Base-by-base conservation (phyloP, 1,284 basidiomycete genomes). In the Neonothopanus nambi region DNA sequence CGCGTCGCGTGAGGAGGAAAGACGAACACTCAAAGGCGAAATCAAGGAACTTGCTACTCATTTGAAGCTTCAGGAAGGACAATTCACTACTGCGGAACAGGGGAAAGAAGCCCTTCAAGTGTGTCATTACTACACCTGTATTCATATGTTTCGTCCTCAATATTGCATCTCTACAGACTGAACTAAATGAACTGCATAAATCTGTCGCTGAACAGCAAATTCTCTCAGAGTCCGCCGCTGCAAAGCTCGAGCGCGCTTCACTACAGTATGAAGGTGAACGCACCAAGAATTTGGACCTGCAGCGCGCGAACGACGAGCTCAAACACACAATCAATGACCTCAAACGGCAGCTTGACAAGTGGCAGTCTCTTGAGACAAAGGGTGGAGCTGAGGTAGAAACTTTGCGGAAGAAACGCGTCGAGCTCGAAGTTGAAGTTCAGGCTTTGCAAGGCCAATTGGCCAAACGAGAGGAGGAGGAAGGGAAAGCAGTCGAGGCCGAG, bases 321-420 rank as follows among this genome's bases (percentile, higher is more conserved):
- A 79, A 81, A 56, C 77, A 79, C 11, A 75, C 76, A 7, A 77
- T 77, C 51, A 67, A 70, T 3, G 79, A 86, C 37, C 68, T 89
- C 38, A 76, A 79, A 44, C 76, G 77, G 3, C 87, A 90, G 61
- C 67, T 89, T 11, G 78, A 80, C 45, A 81, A 85, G 61, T 89
- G 85, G 85, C 75, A 85, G 61, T 77, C 68, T 23, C 66, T 88
- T 12, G 89, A 89, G 61, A 82, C 71, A 24, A 82, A 80, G 51
- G 85, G 82, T 48, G 82, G 76, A 15, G 77, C 72, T 11, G 82
- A 86, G 44, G 71, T 77, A 8, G 86, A 84, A 51, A 66, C 70
- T 3, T 67, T 78, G 54, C 76, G 83, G 41, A 84, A 82, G 63
- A 70, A 74, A 50, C 78, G 78, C 15, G 70, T 78, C 12, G 78